A percentile compares a stretch with the other conserved stretches of the same genome.
phyloP scores from a whole-genome alignment of 2,329 filamentous ascomycete genomes.

The Plenodomus lindquistii region DNA sequence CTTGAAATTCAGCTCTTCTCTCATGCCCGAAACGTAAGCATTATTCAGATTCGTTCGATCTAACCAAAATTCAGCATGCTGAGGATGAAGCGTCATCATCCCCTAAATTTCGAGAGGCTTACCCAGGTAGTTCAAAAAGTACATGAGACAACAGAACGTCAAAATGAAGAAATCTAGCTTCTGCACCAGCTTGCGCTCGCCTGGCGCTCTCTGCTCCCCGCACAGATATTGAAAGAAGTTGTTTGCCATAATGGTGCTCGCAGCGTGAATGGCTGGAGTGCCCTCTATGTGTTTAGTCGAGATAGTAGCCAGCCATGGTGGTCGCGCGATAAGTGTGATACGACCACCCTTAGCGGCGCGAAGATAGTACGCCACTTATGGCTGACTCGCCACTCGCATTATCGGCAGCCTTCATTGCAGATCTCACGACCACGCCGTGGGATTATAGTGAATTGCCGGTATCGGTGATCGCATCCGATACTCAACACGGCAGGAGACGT shows the following conservation, averaged over 20 bases:
- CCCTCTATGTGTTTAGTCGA: too few species aligned
- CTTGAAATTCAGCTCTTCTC: slow-evolving; percentile 44
- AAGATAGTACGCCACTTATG: slow-evolving; percentile 12
- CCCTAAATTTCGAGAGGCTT: neutral
- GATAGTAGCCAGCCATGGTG: neutral
- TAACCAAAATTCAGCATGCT: slow-evolving; percentile 5
- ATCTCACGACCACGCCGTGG: slow-evolving; percentile 2
- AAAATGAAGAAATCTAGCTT: slow-evolving; percentile 69
- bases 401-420: slow-evolving; percentile 13
- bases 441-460: slow-evolving; percentile 12
- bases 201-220: slow-evolving; percentile 39
- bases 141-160: slow-evolving; percentile 63
- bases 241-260: slow-evolving; percentile 27
- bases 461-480: slow-evolving; percentile 10
- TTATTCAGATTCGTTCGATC: slow-evolving; percentile 49
- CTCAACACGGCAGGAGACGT: slow-evolving; percentile 10
- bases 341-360: too few species aligned
- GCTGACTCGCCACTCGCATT: slow-evolving; percentile 14
- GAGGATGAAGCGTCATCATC: neutral
- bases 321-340: slow-evolving; percentile 16
- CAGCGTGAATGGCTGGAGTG: neutral
- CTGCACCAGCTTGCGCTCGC: slow-evolving; percentile 54
- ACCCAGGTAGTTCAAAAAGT: slow-evolving; percentile 35
- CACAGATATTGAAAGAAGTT: slow-evolving; percentile 39
- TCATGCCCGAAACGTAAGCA: slow-evolving; percentile 50